Conservation (phyloP, 2,329 filamentous ascomycete species). For the Venturia aucupariae region DNA sequence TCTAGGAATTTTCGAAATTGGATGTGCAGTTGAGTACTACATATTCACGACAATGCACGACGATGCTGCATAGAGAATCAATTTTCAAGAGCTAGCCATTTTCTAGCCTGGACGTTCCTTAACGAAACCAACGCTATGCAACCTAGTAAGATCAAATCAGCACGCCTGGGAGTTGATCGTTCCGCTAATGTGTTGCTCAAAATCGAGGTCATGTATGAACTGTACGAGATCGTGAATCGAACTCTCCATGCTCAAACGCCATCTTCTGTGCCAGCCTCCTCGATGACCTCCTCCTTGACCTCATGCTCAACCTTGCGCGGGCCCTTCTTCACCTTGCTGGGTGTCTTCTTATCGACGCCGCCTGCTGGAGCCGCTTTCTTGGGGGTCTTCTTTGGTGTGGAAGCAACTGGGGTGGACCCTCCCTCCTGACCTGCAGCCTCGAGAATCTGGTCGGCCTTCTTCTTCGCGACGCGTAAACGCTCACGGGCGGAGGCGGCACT, state of each 20-base stretch:
- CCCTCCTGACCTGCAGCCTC: not conserved
- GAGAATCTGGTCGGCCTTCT: not conserved
- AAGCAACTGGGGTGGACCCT: not conserved
- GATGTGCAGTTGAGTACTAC: not conserved
- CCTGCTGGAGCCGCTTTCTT: conserved; percentile 3
- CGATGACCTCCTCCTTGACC: not conserved
- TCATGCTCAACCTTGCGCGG: not conserved
- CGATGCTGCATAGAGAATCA: not conserved
- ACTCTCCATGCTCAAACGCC: not conserved
- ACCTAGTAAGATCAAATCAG: not conserved
- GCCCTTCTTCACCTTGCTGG: conserved; percentile 1
- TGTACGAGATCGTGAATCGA: not conserved
- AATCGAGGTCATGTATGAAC: not conserved
- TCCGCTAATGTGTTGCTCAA: not conserved
- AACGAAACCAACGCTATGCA: not conserved
- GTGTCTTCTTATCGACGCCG: conserved; percentile 10
- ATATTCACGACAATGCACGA: not conserved
- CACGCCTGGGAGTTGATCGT: not conserved
- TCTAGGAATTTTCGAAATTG: not conserved
- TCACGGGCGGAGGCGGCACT: not conserved
- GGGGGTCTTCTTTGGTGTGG: not conserved
- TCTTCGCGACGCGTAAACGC: conserved; percentile 9
- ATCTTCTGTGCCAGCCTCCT: not conserved
- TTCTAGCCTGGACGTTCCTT: not conserved
- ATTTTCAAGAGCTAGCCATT: not conserved